Evolutionary conservation across 2,329 filamentous ascomycete genomes (phyloP).

Genomic region (Microdochium trichocladiopsis): DNA sequence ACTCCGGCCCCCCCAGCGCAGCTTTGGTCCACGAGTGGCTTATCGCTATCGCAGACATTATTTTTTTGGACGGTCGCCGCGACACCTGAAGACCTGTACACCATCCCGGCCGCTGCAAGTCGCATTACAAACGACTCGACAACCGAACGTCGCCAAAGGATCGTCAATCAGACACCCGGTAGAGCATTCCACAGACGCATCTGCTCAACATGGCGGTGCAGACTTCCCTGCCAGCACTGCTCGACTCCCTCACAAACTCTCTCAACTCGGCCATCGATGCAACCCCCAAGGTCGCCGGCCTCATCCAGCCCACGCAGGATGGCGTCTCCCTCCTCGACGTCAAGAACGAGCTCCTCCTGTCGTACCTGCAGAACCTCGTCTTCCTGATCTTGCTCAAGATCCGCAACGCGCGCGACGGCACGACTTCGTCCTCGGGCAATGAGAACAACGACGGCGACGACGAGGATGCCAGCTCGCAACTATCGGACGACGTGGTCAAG

Average conservation of each 20-base stretch:
- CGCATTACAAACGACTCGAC: no score
- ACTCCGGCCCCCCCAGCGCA: background rate
- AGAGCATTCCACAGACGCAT: no score
- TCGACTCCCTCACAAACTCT: conserved; percentile 51
- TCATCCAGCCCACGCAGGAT: conserved; percentile 65
- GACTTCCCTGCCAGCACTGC: conserved; percentile 38
- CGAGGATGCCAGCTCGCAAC: conserved; percentile 25
- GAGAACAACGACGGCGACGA: conserved; percentile 20
- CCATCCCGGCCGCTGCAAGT: background rate
- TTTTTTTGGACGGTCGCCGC: background rate
- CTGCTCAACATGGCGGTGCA: conserved; percentile 36
- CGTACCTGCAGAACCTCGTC: conserved; percentile 90
- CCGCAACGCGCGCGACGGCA: conserved; percentile 39
- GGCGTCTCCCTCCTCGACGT: conserved; percentile 92
- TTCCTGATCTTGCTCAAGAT: conserved; percentile 81
- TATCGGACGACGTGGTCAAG: conserved; percentile 64
- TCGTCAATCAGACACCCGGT: no score
- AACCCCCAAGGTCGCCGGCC: conserved; percentile 48
- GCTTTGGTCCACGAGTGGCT: background rate
- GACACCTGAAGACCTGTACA: background rate
- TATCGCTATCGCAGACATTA: conserved; percentile 4
- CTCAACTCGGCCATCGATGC: conserved; percentile 59
- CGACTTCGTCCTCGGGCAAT: no score
- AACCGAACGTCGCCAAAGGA: no score
- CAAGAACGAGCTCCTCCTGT: conserved; percentile 95